phyloP scores from a whole-genome alignment of 2,329 filamentous ascomycete genomes.

The Aspergillus carbonarius region DNA sequence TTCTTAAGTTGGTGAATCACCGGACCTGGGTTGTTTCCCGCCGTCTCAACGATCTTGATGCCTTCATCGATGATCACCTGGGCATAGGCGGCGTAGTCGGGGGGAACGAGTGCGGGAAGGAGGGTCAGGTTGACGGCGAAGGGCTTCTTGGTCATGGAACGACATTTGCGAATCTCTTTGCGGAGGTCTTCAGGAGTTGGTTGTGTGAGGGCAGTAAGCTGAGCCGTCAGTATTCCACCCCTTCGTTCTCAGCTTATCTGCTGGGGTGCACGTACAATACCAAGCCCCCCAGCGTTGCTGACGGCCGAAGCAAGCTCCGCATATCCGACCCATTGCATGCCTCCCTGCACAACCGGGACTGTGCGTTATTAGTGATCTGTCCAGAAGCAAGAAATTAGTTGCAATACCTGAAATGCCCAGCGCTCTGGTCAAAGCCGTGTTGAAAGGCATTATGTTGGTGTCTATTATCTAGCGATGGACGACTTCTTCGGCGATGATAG shows the following conservation, averaged over 20 bases:
- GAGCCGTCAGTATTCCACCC: background rate
- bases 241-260: background rate
- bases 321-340: conserved; percentile 58
- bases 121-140: conserved; percentile 97
- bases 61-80: conserved; percentile 92
- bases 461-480: background rate
- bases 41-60: conserved; percentile 86
- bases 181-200: conserved; percentile 87
- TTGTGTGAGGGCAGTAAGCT: conserved; percentile 71
- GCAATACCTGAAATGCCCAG: conserved; percentile 52
- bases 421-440: conserved; percentile 61
- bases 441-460: conserved; percentile 57
- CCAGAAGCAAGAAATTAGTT: conserved; percentile 4
- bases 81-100: conserved; percentile 89
- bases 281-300: conserved; percentile 54
- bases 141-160: conserved; percentile 60
- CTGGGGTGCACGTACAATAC: conserved; percentile 44
- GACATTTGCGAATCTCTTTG: conserved; percentile 87
- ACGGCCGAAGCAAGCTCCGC: conserved; percentile 55
- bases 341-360: conserved; percentile 53
- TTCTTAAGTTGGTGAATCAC: conserved; percentile 87
- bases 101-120: conserved; percentile 82
- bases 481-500: conserved; percentile 4
- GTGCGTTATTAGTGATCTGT: background rate
- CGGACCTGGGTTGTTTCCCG: conserved; percentile 84